These are phyloP conservation scores for Pyricularia grisea DNA, from an alignment of 2,329 filamentous ascomycete species.

Conservation along the genomic window DNA sequence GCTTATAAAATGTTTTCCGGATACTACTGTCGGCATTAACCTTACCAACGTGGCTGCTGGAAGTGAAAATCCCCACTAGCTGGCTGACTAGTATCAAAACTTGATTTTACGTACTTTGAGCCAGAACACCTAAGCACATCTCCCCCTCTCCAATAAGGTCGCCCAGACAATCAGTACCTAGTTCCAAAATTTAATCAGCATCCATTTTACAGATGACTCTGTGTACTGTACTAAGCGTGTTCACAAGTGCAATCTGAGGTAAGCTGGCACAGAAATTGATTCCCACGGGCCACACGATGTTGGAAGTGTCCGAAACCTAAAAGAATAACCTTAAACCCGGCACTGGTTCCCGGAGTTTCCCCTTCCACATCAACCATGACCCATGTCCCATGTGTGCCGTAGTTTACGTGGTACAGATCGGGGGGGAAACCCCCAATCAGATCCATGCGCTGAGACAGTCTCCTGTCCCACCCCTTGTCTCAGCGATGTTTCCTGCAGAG, in stretches of 20 bases:
- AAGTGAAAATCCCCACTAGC: neutral
- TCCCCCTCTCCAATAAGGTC: neutral
- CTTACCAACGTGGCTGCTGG: neutral
- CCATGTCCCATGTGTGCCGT: neutral
- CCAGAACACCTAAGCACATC: neutral
- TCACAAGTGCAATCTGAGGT: neutral
- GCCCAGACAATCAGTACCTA: neutral
- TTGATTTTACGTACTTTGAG: neutral
- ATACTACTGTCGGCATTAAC: neutral
- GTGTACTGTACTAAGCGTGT: neutral
- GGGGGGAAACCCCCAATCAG: neutral
- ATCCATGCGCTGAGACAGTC: neutral
- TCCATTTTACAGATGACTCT: neutral
- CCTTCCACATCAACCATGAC: neutral
- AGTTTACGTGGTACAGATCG: neutral
- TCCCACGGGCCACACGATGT: neutral
- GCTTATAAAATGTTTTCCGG: too few relatives aligned
- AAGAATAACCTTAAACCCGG: neutral
- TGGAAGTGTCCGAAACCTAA: neutral
- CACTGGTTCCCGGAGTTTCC: neutral
- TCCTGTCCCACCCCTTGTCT: neutral
- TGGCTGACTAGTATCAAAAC: neutral
- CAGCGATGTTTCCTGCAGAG: neutral
- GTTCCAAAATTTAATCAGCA: neutral
- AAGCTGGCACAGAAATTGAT: neutral